Conservation (phyloP, 306 rosid species). For the Abrus precatorius region DNA sequence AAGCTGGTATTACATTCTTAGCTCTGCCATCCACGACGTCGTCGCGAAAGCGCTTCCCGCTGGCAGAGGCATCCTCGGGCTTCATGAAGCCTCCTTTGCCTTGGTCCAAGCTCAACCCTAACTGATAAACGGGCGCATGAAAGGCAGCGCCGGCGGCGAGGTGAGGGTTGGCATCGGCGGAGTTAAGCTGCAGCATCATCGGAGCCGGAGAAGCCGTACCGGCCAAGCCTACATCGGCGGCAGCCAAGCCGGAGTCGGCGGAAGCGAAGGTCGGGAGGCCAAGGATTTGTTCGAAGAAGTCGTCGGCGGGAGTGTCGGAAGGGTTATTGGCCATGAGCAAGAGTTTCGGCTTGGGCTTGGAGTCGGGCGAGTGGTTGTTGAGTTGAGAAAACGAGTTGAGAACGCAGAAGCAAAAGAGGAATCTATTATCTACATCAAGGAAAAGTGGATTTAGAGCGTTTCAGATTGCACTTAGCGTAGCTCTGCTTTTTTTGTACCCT, state of each 20-base stretch:
- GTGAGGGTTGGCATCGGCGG: slow-evolving; percentile 78
- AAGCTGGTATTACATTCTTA: slow-evolving; percentile 70
- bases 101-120: slow-evolving; percentile 94
- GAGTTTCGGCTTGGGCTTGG: background rate
- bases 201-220: slow-evolving; percentile 56
- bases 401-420: background rate
- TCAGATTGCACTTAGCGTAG: background rate
- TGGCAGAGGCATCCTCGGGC: slow-evolving; percentile 90
- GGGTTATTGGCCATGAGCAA: slow-evolving; percentile 80
- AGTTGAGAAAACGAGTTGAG: slow-evolving; percentile 50
- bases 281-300: slow-evolving; percentile 94
- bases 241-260: slow-evolving; percentile 60
- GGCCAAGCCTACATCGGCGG: slow-evolving; percentile 58
- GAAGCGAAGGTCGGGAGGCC: slow-evolving; percentile 75
- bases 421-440: slow-evolving; percentile 52
- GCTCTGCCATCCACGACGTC: slow-evolving; percentile 78
- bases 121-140: slow-evolving; percentile 76
- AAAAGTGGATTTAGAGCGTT: background rate
- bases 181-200: slow-evolving; percentile 94
- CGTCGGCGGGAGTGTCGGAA: slow-evolving; percentile 82
- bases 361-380: slow-evolving; percentile 48
- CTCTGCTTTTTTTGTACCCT: background rate
- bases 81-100: slow-evolving; percentile 83
- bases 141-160: slow-evolving; percentile 55
- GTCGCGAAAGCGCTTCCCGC: slow-evolving; percentile 83